Evolutionary conservation across 1,284 basidiomycete species (phyloP).

Genomic region (Phellinidium pouzarii): DNA sequence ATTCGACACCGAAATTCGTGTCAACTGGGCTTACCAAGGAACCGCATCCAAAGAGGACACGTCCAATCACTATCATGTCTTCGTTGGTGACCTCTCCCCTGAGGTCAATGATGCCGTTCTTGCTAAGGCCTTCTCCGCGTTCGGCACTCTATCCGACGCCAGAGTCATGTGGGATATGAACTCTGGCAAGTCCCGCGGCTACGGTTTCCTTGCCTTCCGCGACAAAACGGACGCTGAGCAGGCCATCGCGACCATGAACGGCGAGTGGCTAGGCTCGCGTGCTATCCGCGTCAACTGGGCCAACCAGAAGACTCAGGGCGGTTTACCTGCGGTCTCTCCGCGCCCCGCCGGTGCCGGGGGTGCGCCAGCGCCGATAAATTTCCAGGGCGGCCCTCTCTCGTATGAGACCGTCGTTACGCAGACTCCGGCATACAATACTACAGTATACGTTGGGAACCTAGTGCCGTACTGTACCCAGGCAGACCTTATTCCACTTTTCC

Average conservation of each 20-base stretch:
- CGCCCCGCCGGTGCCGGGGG: conserved; percentile 42
- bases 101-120: conserved; percentile 98
- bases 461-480: conserved; percentile 93
- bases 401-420: conserved; percentile 87
- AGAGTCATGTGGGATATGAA: conserved; percentile 99
- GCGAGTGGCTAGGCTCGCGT: conserved; percentile 96
- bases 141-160: conserved; percentile 92
- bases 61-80: conserved; percentile 93
- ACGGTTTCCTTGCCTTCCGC: conserved; percentile 89
- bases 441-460: conserved; percentile 97
- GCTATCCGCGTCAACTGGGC: conserved; percentile 99
- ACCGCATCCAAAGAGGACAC: conserved; percentile 96
- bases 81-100: conserved; percentile 95
- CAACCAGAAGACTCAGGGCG: conserved; percentile 93
- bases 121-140: conserved; percentile 90
- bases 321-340: conserved; percentile 24
- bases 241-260: conserved; percentile 98
- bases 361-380: conserved; percentile 79
- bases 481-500: conserved; percentile 94
- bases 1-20: conserved; percentile 94
- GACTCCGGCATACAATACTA: conserved; percentile 88
- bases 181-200: conserved; percentile 94
- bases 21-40: conserved; percentile 98
- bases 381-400: conserved; percentile 77
- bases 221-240: conserved; percentile 98